Base-by-base conservation (phyloP, 1,284 basidiomycete species). In the Phellinidium pouzarii region DNA sequence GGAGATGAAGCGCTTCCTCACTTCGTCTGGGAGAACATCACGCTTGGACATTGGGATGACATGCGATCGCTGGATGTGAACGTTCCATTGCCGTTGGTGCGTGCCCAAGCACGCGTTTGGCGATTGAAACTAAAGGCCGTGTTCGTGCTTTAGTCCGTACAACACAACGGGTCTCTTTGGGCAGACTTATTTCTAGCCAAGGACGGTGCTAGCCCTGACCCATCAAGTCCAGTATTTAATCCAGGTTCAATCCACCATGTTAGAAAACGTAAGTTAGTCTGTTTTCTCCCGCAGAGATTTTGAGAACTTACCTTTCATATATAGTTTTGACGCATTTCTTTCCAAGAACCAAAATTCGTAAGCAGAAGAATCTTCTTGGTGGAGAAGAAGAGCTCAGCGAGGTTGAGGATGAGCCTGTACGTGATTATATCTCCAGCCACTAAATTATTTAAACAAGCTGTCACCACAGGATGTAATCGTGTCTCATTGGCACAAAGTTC, bases 251-350 rank as follows among this genome's bases (percentile, higher is more conserved):
- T 94, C n/a, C 82, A 86, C 53, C 80, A 89, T 61, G 71, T 85
- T 56, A 76, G 90, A 53, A 95, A 95, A 71, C 73, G 91, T 93
- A 63, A 53, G 86, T 72, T n/a, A 19, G 8, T 47, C 31, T 22
- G 53, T 23, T 36, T 44, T 45, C 53, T 43, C 38, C 40, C 17
- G 41, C 50, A 34, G 31, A 27, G 34, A 55, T 12, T 40, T 23
- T 25, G 6, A 26, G 37, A 40, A 44, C 27, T 56, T 22, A 57
- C 44, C 53, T 31, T 44, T 48, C 46, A 45, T 34, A 44, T 43
- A 3, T 61, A 95, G 92, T 88, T 38, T 72, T 99, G 56, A 94
- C 92, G 2, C 82, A 89, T 9, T 93, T 93, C 67, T 63, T 89
- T 46, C 79, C 87, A 3, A 85, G 82, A 62, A 64, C 73, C 37